These are phyloP conservation scores for Chamaecrista fasciculata DNA, from an alignment of 306 rosid species.

Conservation along the genomic window DNA sequence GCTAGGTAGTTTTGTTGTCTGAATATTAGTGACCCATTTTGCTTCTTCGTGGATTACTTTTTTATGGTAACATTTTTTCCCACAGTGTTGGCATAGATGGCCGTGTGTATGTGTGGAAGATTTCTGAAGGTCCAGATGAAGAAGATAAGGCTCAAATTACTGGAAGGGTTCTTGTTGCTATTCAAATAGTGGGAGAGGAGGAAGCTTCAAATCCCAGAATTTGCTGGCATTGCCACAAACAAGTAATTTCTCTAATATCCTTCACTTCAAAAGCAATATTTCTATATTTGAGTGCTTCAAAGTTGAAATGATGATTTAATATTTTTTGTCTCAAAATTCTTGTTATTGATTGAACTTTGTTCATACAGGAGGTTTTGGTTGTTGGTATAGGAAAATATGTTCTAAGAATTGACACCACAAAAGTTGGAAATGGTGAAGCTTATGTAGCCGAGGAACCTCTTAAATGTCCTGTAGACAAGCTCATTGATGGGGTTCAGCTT, in stretches of 20 bases:
- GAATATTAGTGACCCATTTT: background rate
- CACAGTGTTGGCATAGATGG: constrained; percentile 90
- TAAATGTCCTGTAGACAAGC: constrained; percentile 77
- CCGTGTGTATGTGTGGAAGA: constrained; percentile 88
- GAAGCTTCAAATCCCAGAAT: constrained; percentile 81
- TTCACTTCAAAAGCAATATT: background rate
- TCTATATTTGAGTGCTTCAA: constrained; percentile 9
- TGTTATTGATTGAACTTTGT: constrained; percentile 33
- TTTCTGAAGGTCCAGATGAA: constrained; percentile 93
- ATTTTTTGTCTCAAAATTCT: constrained; percentile 9
- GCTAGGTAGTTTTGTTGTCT: constrained; percentile 65
- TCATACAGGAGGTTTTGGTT: constrained; percentile 80
- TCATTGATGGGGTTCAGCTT: constrained; percentile 89
- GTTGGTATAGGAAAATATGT: constrained; percentile 87
- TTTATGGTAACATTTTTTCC: constrained; percentile 33
- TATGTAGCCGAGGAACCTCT: constrained; percentile 76
- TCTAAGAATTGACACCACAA: constrained; percentile 86
- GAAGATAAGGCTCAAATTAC: constrained; percentile 88
- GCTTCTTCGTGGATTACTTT: constrained; percentile 17
- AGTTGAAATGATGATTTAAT: constrained; percentile 19
- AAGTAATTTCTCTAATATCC: constrained; percentile 46
- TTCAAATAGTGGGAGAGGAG: constrained; percentile 76
- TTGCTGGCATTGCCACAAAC: constrained; percentile 99
- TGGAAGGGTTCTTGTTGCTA: constrained; percentile 70
- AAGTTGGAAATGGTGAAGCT: constrained; percentile 73